A percentile compares a stretch with the other conserved stretches of the same genome.
Conservation (phyloP, 2,329 filamentous ascomycete genomes). For the Alternaria solani region DNA sequence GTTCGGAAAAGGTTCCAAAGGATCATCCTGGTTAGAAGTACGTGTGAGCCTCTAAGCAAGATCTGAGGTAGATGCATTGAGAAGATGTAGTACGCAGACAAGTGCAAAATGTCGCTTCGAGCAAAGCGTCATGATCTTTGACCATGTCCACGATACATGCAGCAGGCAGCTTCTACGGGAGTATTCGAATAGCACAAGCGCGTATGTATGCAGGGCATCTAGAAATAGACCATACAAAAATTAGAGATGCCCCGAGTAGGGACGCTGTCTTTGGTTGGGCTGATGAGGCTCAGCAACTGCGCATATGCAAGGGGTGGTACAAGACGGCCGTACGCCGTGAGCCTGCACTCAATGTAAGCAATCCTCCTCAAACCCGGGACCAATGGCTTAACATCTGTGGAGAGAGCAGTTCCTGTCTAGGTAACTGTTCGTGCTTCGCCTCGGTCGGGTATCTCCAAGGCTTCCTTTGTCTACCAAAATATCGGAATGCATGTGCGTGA, state of each 20-base stretch:
- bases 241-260: background rate
- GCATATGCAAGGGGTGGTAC: conserved; percentile 13
- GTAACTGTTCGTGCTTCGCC: conserved; percentile 8
- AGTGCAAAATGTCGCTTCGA: background rate
- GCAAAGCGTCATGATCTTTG: background rate
- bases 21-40: background rate
- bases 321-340: background rate
- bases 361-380: background rate
- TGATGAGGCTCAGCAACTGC: conserved; percentile 13
- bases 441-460: background rate
- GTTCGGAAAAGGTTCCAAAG: background rate
- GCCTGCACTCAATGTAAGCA: background rate
- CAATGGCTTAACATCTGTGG: background rate
- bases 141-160: background rate
- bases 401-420: background rate
- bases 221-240: background rate
- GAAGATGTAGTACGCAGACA: background rate
- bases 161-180: background rate
- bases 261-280: conserved; percentile 1
- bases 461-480: conserved; percentile 14
- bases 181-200: background rate
- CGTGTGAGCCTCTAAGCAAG: background rate
- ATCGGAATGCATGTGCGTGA: background rate
- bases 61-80: background rate
- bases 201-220: background rate